Conservation (phyloP, 768 basidiomycete species). For the Kwoniella sp. region DNA sequence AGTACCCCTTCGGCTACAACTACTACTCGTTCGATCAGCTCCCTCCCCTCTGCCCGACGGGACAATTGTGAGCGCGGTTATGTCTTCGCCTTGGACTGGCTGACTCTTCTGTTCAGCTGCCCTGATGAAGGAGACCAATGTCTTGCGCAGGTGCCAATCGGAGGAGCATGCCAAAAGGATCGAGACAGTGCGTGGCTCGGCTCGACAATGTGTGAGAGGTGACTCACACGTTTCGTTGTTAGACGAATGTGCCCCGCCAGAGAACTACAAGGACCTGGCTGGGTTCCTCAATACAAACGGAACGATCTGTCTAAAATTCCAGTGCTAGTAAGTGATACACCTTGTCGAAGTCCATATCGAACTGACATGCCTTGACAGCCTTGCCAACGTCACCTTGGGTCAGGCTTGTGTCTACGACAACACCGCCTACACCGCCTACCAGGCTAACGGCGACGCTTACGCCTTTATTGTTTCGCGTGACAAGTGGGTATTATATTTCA, state of each 20-base stretch:
- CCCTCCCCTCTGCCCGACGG: constrained; percentile 61
- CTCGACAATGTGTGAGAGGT: too few relatives aligned
- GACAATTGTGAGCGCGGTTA: constrained; percentile 57
- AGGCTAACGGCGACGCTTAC: constrained; percentile 57
- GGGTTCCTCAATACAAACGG: constrained; percentile 73
- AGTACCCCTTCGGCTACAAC: constrained; percentile 49
- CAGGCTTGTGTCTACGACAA: constrained; percentile 69
- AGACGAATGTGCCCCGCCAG: constrained; percentile 75
- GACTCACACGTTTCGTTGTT: too few relatives aligned
- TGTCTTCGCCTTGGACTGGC: not conserved
- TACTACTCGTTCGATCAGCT: constrained; percentile 49
- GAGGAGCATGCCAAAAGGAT: constrained; percentile 73
- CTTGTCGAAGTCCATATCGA: too few relatives aligned
- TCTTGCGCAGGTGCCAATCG: constrained; percentile 59
- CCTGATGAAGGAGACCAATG: constrained; percentile 77
- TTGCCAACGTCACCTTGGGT: constrained; percentile 69
- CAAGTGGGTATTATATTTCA: constrained; percentile 53
- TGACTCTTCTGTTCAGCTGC: constrained; percentile 51
- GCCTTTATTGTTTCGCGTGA: constrained; percentile 72
- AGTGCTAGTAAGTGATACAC: constrained; percentile 64
- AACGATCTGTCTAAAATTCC: constrained; percentile 73
- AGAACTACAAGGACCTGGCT: constrained; percentile 57
- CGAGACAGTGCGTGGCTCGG: constrained; percentile 76
- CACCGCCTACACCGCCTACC: constrained; percentile 70
- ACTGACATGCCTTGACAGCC: too few relatives aligned